A percentile compares a stretch with the other conserved stretches of the same genome.
Conservation (phyloP, 768 basidiomycete species). For the Boletus edulis region DNA sequence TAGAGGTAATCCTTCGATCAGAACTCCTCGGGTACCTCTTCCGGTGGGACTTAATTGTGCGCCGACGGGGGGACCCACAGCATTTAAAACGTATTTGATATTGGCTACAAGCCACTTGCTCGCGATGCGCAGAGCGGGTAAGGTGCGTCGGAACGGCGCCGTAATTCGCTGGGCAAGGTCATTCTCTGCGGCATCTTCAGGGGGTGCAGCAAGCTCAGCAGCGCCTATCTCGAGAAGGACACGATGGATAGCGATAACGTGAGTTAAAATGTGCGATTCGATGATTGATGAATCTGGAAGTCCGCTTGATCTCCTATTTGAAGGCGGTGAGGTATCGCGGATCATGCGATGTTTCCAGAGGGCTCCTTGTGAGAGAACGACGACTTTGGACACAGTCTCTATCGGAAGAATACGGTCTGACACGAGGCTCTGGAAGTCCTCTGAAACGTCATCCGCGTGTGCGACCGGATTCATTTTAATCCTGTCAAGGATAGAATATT, state of each 20-base stretch:
- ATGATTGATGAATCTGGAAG: constrained; percentile 34
- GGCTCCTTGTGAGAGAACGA: constrained; percentile 75
- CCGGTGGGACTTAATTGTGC: constrained; percentile 5
- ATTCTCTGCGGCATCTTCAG: constrained; percentile 50
- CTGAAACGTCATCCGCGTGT: constrained; percentile 46
- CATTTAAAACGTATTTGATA: constrained; percentile 59
- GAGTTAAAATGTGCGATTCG: constrained; percentile 65
- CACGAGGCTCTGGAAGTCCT: constrained; percentile 60
- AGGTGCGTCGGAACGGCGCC: constrained; percentile 77
- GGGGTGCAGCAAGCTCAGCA: constrained; percentile 54
- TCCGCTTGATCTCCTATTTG: constrained; percentile 25
- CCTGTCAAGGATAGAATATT: constrained; percentile 9
- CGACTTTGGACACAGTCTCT: constrained; percentile 72
- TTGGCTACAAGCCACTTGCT: constrained; percentile 89
- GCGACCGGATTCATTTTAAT: constrained; percentile 46
- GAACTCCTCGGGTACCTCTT: constrained; percentile 17
- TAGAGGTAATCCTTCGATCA: constrained; percentile 36
- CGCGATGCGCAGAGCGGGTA: constrained; percentile 84
- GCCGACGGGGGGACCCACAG: constrained; percentile 32
- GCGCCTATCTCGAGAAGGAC: constrained; percentile 65
- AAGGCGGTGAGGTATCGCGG: constrained; percentile 42
- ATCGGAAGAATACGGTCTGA: constrained; percentile 67
- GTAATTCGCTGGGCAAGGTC: constrained; percentile 82
- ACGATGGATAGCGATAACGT: constrained; percentile 64
- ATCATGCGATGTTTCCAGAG: constrained; percentile 84